Evolutionary conservation across 1,284 basidiomycete genomes (phyloP).

Genomic region (Laetiporus sulphureus): DNA sequence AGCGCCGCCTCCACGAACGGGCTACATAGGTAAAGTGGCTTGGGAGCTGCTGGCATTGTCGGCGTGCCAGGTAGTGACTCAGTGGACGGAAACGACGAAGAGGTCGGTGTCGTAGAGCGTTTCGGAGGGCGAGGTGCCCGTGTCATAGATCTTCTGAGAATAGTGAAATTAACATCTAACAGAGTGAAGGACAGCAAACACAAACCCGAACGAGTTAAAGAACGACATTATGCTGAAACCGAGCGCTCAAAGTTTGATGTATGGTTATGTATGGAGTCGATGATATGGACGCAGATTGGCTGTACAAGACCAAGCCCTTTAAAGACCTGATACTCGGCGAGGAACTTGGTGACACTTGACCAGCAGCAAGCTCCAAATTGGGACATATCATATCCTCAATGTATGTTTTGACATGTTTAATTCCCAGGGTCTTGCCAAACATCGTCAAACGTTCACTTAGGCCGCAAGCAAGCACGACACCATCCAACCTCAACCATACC

Average conservation of each 20-base stretch:
- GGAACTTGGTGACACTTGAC: no score
- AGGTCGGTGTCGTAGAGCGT: conserved; percentile 66
- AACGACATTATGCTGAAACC: conserved; percentile 51
- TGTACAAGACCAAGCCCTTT: no score
- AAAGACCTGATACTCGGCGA: no score
- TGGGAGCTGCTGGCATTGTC: conserved; percentile 38
- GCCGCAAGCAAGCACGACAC: no score
- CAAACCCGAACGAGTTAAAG: conserved; percentile 71
- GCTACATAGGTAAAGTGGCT: conserved; percentile 87
- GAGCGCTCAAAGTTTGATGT: no score
- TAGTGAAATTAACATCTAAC: conserved; percentile 1
- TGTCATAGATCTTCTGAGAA: conserved; percentile 51
- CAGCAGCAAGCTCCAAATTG: background rate
- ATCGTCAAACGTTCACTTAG: conserved; percentile 19
- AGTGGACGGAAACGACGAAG: conserved; percentile 47
- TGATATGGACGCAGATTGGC: no score
- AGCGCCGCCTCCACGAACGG: conserved; percentile 96
- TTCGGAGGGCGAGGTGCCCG: conserved; percentile 58
- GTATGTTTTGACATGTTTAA: conserved; percentile 22
- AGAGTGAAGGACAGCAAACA: background rate
- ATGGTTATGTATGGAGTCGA: background rate
- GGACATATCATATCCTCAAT: conserved; percentile 4
- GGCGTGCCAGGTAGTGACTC: conserved; percentile 35
- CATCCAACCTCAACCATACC: conserved; percentile 6
- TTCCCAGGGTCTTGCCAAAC: conserved; percentile 21